Evolutionary conservation across 176 grass and related monocot species (phyloP), one percentile per base, ranked within the genome.

Genomic region (Musa troglodytarum): DNA sequence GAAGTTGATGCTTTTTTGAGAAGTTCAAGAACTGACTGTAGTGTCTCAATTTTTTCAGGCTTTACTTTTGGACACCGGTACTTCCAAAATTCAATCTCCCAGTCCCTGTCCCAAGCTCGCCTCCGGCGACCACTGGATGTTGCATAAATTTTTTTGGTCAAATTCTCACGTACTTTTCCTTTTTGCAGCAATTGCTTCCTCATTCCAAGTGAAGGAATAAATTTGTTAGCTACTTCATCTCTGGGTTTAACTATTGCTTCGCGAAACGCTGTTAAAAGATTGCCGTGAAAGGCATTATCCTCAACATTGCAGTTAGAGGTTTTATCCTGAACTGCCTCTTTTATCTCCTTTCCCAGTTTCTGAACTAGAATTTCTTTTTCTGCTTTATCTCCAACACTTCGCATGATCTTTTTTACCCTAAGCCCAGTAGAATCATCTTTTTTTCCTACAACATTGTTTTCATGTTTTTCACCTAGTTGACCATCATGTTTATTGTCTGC

Each of bases 21-120:
- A 75, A 93, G 76, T 72, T 90, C 80, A 84, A 98, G 94, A 82
- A 98, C 91, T 73, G 88, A 93, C 76, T 91, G 94, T 74, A 98
- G 68, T 77, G 88, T 90, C 80, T 98, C 84, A 54, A 93, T 75
- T 72, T 98, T 93, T 87, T 93, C 90, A 78, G 82, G 82, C 58
- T 93, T 85, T 76, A 80, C 43, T 72, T 83, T 92, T 69, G 94
- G 81, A 75, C 94, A 98, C 24, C 84, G 87, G 63, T 91, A 72
- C 87, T 88, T 93, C 94, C 90, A 98, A 70, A 98, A 98, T 69
- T 98, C 94, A 76, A 98, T 84, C 56, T 98, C 90, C 82, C 82
- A 80, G 72, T 98, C 94, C 83, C 90, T 87, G 84, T 90, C 87
- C 94, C 94, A 98, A 74, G 82, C 82, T 76, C 76, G 81, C 70